These are phyloP conservation scores for Entomophthora muscae DNA, from an alignment of 371 early-diverging fungal species.

Conservation along the genomic window DNA sequence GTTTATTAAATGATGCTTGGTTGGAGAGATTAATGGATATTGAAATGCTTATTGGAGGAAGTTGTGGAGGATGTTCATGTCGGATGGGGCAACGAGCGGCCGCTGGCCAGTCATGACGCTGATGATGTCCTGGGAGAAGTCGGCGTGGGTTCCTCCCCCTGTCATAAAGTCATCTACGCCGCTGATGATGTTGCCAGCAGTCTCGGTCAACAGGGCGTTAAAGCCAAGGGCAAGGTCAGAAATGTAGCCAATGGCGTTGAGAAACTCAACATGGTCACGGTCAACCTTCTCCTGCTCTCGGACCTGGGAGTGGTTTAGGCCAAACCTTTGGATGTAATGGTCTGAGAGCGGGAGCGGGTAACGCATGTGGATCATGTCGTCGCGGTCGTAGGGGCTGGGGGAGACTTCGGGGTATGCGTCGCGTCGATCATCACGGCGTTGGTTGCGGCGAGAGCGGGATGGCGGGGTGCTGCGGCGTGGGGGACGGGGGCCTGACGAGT, in stretches of 20 bases:
- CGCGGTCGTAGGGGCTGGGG: conserved; percentile 2
- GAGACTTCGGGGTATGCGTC: background rate
- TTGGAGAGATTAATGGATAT: too few species aligned
- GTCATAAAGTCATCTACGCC: too few species aligned
- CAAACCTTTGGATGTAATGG: background rate
- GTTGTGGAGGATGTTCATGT: too few species aligned
- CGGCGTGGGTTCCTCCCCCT: too few species aligned
- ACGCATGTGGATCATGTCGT: background rate
- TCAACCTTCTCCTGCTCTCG: background rate
- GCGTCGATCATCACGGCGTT: background rate
- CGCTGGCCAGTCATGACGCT: too few species aligned
- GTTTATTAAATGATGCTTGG: too few species aligned
- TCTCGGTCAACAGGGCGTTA: background rate
- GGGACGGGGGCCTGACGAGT: background rate
- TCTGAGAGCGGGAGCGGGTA: background rate
- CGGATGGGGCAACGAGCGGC: too few species aligned
- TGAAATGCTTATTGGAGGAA: too few species aligned
- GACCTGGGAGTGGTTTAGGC: background rate
- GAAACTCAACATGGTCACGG: background rate
- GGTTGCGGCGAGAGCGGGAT: background rate
- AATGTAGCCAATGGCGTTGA: background rate
- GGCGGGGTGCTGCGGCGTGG: background rate
- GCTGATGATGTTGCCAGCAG: background rate
- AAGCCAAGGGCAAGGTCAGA: background rate
- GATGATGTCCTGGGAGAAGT: too few species aligned